These are phyloP conservation scores for Epichloe scottii DNA, from an alignment of 2,329 filamentous ascomycete genomes.

Conservation along the genomic window DNA sequence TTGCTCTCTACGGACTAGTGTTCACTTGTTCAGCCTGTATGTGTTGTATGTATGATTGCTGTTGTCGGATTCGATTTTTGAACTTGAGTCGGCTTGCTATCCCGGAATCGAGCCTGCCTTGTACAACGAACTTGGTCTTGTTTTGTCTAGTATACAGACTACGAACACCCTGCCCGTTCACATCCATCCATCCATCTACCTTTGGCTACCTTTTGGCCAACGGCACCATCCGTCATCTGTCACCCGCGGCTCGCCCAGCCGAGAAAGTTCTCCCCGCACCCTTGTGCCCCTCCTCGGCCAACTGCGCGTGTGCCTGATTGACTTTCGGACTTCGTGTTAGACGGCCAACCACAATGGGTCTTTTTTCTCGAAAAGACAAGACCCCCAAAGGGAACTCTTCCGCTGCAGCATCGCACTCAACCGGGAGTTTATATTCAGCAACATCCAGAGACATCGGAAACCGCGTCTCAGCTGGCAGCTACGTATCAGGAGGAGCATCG, in stretches of 20 bases:
- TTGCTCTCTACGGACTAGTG: background rate
- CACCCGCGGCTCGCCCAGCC: slow-evolving; percentile 5
- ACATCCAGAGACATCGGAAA: slow-evolving; percentile 35
- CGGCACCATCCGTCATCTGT: slow-evolving; percentile 3
- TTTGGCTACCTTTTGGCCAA: background rate
- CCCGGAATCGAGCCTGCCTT: background rate
- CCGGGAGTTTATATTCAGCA: slow-evolving; percentile 38
- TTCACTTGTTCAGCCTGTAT: too few relatives aligned
- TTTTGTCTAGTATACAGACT: too few relatives aligned
- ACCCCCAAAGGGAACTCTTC: slow-evolving; percentile 29
- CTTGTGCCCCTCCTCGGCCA: slow-evolving; percentile 7
- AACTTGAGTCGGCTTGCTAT: background rate
- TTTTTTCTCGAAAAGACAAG: slow-evolving; percentile 45
- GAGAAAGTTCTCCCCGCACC: slow-evolving; percentile 10
- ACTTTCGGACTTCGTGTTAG: slow-evolving; percentile 3
- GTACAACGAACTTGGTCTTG: background rate
- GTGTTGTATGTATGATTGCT: background rate
- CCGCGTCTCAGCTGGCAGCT: slow-evolving; percentile 38
- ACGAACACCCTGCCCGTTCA: too few relatives aligned
- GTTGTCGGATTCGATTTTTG: background rate
- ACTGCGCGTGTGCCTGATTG: slow-evolving; percentile 7
- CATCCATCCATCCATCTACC: too few relatives aligned
- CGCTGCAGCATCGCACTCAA: slow-evolving; percentile 33
- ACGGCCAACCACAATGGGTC: slow-evolving; percentile 30
- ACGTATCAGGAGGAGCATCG: slow-evolving; percentile 31